A percentile compares a stretch with the other conserved stretches of the same genome.
Conservation (phyloP, 1,284 basidiomycete species). For the Tilletia indica region DNA sequence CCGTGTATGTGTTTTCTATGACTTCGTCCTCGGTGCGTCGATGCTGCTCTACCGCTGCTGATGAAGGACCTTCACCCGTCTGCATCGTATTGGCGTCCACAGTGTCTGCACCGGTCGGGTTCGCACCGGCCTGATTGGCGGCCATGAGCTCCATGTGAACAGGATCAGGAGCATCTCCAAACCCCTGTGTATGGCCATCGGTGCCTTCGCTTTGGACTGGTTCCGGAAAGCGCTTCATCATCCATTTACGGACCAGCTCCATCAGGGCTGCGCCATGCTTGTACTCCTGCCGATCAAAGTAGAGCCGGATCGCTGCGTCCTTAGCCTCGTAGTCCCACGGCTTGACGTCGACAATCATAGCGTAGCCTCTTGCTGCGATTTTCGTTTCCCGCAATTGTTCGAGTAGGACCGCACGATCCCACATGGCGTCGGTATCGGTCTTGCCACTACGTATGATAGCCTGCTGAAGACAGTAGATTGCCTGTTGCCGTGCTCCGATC, state of each 20-base stretch:
- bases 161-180: conserved; percentile 9
- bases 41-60: neutral
- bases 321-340: conserved; percentile 80
- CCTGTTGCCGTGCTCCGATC: conserved; percentile 74
- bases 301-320: conserved; percentile 73
- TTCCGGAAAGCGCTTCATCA: conserved; percentile 49
- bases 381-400: conserved; percentile 71
- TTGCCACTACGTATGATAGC: conserved; percentile 72
- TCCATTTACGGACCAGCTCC: conserved; percentile 65
- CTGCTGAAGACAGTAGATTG: conserved; percentile 86
- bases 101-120: no score
- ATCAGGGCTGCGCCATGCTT: conserved; percentile 67
- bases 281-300: conserved; percentile 71
- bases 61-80: no score
- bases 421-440: conserved; percentile 77
- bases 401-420: conserved; percentile 82
- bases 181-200: conserved; percentile 22
- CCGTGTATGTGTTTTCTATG: conserved; percentile 33
- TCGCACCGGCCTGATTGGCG: neutral
- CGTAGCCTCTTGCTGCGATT: conserved; percentile 64
- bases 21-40: neutral
- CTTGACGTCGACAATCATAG: conserved; percentile 63
- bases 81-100: no score
- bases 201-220: conserved; percentile 27
- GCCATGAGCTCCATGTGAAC: neutral